A percentile compares a stretch with the other conserved stretches of the same genome.
These are phyloP conservation scores for Ustilago lituana DNA, from an alignment of 1,284 basidiomycete genomes.

Conservation along the genomic window DNA sequence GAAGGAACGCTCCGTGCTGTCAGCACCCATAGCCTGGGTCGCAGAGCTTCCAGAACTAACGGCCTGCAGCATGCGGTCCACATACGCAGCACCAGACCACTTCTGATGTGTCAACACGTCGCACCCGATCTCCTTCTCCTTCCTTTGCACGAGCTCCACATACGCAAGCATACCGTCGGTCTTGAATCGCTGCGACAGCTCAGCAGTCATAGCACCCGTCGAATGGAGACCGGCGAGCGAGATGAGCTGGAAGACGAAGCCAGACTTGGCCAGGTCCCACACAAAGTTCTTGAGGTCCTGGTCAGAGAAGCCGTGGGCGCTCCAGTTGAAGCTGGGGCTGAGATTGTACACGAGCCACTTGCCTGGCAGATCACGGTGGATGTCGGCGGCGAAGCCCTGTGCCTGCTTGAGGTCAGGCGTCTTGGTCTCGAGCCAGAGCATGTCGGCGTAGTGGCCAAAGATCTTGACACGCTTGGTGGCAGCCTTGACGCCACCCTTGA, in stretches of 20 bases:
- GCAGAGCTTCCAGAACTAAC: conserved; percentile 61
- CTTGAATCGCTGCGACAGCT: conserved; percentile 72
- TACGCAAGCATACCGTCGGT: conserved; percentile 69
- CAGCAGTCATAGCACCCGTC: conserved; percentile 57
- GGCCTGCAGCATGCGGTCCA: conserved; percentile 64
- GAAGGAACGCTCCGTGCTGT: conserved; percentile 57
- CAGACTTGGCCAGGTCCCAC: conserved; percentile 63
- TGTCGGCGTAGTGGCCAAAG: conserved; percentile 72
- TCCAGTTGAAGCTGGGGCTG: conserved; percentile 94
- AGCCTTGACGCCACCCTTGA: conserved; percentile 81
- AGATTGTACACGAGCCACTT: conserved; percentile 94
- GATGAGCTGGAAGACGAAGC: conserved; percentile 67
- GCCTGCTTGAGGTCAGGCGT: conserved; percentile 83
- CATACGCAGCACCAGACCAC: conserved; percentile 64
- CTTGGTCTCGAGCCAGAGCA: conserved; percentile 80
- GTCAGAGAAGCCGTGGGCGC: conserved; percentile 81
- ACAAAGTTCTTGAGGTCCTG: conserved; percentile 66
- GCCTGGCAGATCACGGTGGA: conserved; percentile 77
- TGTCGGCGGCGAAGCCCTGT: conserved; percentile 78
- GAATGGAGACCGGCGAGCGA: conserved; percentile 66
- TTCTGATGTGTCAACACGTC: conserved; percentile 66
- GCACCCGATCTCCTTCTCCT: conserved; percentile 64
- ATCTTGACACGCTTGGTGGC: conserved; percentile 83
- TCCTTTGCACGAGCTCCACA: conserved; percentile 63
- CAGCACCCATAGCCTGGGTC: conserved; percentile 62